Evolutionary conservation across 169 alveolate genomes (phyloP), one percentile per base, ranked within the genome.

Genomic region (Cryptosporidium sp.): DNA sequence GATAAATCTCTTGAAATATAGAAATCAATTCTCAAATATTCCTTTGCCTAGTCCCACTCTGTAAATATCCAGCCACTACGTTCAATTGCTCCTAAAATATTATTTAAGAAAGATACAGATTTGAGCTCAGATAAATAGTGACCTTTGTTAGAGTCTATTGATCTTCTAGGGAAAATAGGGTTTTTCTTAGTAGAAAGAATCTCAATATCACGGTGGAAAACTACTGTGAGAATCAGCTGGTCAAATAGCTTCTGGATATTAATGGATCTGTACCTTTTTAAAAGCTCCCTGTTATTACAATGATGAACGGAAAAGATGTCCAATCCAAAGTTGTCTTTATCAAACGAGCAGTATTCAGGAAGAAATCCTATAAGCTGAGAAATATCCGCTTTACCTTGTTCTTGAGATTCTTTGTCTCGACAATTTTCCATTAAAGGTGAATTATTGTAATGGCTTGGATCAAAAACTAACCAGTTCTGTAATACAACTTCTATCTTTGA

Each of bases 121-220:
- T 69, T 69, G 37, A 45, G 39, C n/a, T 69, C 84, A 26, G 18
- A 23, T 3, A 2, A 9, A 12, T 42, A 18, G 5, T 69, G 58
- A 42, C 29, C 23, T 16, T 80, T 44, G 14, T 16, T 60, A 21
- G 42, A 60, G 37, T 60, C 70, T 62, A 16, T 56, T 0, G 53
- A 56, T 75, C 61, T 37, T 58, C 68, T 75, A n/a, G 61, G 86
- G 21, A 62, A 56, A 65, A 65, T 21, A n/a, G 72, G 31, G 21
- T 0, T n/a, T 65, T 65, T 65, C 33, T 33, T 33, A 6, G 3
- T 75, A 21, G 23, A 23, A 14, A 75, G 16, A 6, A 75, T 23
- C 18, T 75, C 86, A 45, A 60, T 26, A 21, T 80, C 89, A 26
- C 53, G 89, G 42, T 80, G 89, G 52, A 42, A 80, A 44, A 65